Evolutionary conservation across 495 filamentous ascomycete species (phyloP), one percentile per base, ranked within the genome.

Genomic region (Beverwykella pulmonaria): DNA sequence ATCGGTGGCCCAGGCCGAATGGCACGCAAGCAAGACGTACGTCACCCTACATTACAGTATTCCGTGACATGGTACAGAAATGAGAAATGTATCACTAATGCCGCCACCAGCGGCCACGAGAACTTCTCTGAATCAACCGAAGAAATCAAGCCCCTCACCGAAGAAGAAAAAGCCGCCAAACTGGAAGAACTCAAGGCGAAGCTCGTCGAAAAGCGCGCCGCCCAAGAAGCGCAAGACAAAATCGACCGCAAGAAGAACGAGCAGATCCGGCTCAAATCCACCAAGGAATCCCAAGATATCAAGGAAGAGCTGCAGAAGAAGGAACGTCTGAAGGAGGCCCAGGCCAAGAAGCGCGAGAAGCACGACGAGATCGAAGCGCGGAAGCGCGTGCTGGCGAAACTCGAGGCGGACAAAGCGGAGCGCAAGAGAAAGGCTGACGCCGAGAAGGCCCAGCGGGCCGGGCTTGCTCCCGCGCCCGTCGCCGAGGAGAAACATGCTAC

Each of bases 111-210:
- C 4, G 87, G 89, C 50, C 94, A 99, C 77, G 82, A 84, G n/a
- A 88, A 97, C 72, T 99, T 99, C 74, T 84, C 89, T 15, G 92
- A 99, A 75, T 96, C 92, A 0, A 93, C 89, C 1, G 93, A 97
- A 68, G 91, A 94, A 71, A 86, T 98, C 59, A 87, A 89, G 1
- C 92, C 93, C 1, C 81, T 99, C 70, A 98, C 91, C 0, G 92
- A 92, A 64, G 93, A 96, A 68, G 89, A 99, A 79, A 97, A 93
- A 79, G 88, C 89, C 72, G 82, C 84, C 23, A 87, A 83, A 59
- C 83, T 99, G 15, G 82, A 84, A 56, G 91, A 93, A 65, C 82
- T 97, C 27, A 81, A 87, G 46, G 79, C 84, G 67, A 90, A 86
- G 72, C 79, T 93, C 20, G 86, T 86, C 48, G 90, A 82, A 58